Conservation (phyloP, 78 protist species). For the Emiliania huxleyi region DNA sequence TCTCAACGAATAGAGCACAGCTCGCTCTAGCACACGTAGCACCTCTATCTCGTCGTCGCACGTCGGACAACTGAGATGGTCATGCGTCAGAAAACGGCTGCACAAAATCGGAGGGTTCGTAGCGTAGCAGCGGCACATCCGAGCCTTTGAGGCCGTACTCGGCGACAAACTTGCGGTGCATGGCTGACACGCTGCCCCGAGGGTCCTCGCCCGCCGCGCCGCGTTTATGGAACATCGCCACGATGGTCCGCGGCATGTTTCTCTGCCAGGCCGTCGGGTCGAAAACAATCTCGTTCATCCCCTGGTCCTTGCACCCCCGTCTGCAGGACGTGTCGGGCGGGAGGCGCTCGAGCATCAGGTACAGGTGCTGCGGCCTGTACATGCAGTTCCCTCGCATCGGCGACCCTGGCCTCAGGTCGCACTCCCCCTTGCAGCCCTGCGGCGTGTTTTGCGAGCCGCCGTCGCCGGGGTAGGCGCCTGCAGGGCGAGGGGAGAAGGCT, state of each 20-base stretch:
- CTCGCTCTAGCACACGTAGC: no score
- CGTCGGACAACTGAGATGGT: no score
- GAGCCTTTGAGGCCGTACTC: neutral
- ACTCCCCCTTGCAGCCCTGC: neutral
- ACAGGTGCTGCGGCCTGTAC: neutral
- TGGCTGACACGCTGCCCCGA: neutral
- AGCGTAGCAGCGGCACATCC: neutral
- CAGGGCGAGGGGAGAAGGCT: no score
- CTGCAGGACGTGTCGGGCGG: neutral
- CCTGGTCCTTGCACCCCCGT: neutral
- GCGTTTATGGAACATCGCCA: neutral
- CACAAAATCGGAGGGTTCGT: no score
- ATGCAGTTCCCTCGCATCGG: neutral
- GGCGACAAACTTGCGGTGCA: neutral
- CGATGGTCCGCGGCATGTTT: neutral
- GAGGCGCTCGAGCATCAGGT: neutral
- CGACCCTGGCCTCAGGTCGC: neutral
- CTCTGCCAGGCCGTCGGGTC: neutral
- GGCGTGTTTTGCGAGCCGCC: neutral
- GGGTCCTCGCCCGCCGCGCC: neutral
- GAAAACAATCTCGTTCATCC: neutral
- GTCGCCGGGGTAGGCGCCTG: neutral
- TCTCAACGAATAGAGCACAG: no score
- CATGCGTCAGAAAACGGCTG: no score
- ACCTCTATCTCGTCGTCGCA: no score